Percentiles rank a stretch among this genome's conserved stretches.
Evolutionary conservation across 176 grass and related monocot genomes (phyloP).

Genomic region (Elymus sibiricus): DNA sequence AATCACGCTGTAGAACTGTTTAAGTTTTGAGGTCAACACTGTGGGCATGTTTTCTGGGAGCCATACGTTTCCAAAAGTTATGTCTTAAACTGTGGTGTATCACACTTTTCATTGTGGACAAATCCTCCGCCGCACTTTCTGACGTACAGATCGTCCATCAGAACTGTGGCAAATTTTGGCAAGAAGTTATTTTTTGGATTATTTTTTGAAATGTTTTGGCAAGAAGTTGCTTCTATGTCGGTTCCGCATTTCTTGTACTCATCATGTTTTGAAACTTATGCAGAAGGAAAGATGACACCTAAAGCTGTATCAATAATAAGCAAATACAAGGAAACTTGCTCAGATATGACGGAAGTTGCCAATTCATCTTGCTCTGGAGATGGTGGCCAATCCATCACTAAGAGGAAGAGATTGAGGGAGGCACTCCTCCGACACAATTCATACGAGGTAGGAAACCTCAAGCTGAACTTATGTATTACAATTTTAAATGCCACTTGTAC

Average conservation of each 20-base stretch:
- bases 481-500: background rate
- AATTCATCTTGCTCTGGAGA: constrained; percentile 25
- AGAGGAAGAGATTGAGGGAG: constrained; percentile 48
- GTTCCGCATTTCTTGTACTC: background rate
- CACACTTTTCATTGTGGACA: background rate
- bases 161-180: background rate
- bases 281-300: constrained; percentile 29
- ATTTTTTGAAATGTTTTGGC: background rate
- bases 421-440: constrained; percentile 23
- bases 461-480: background rate
- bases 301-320: constrained; percentile 26
- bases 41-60: background rate
- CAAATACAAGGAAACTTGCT: constrained; percentile 20
- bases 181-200: background rate
- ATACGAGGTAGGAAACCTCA: constrained; percentile 42
- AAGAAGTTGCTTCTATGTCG: background rate
- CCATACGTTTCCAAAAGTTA: background rate
- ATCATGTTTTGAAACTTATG: constrained; percentile 15
- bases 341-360: background rate
- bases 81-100: background rate
- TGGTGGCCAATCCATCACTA: constrained; percentile 8
- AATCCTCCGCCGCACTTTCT: background rate
- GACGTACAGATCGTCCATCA: background rate
- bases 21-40: background rate
- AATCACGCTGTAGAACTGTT: background rate